Evolutionary conservation across 495 filamentous ascomycete genomes (phyloP), one percentile per base, ranked within the genome.

Genomic region (Aspergillus ellipticus): DNA sequence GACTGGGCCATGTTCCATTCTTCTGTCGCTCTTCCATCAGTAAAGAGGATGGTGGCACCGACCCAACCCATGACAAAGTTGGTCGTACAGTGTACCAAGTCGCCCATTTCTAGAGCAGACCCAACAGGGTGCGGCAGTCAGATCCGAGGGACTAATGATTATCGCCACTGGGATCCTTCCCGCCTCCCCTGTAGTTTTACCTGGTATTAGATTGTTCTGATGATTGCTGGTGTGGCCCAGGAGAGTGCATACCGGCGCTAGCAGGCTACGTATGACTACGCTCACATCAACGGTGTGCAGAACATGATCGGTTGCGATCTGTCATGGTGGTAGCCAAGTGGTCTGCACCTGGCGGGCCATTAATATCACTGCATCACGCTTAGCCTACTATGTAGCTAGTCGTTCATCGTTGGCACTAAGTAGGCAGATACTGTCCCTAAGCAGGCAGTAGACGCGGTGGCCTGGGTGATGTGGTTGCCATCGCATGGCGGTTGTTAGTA

Each of bases 281-380:
- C 45, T 16, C 45, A 15, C 45, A 28, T 48, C 45, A 48, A 22
- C 42, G 10, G 42, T 45, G 42, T 29, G 45, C 21, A 26, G 16
- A 21, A 48, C 22, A 9, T n/a, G 21, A 48, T 28, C 24, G 24
- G 16, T 48, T 15, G 13, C 22, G 22, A 16, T 29, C 43, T 48
- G 42, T 15, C 19, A 11, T 53, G 50, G 50, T 42, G 42, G 50
- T 42, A 6, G 42, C 42, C 53, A 45, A 50, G 41, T 47, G 55
- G 48, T 41, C 52, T 54, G 55, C 42, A 39, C 19, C 37, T 51
- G 54, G 57, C 57, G 42, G 53, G 57, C 51, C 53, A 51, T 59
- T 33, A 24, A 28, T 28, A 22, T 48, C 15, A 48, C 28, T 48
- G 45, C 45, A 28, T 48, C 16, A 17, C 45, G 22, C 28, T 28